A percentile compares a stretch with the other conserved stretches of the same genome.
Conservation (phyloP, 768 basidiomycete species). For the Amanita thiersii region DNA sequence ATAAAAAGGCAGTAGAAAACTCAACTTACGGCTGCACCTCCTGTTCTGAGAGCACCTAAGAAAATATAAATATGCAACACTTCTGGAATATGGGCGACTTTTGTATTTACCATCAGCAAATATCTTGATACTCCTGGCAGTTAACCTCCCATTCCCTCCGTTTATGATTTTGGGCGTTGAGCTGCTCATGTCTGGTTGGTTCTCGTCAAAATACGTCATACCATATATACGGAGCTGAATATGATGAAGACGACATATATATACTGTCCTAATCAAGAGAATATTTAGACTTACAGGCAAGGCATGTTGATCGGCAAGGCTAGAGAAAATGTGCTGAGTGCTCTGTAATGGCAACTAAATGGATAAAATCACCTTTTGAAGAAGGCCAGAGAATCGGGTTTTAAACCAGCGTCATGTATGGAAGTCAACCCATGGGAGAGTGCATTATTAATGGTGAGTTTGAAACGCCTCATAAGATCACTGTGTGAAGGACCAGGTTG, state of each 20-base stretch:
- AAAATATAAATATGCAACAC: conserved; percentile 10
- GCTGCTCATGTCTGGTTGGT: conserved; percentile 69
- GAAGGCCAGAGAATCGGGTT: conserved; percentile 63
- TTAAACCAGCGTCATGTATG: conserved; percentile 80
- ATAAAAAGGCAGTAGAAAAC: not conserved
- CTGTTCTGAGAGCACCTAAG: conserved; percentile 77
- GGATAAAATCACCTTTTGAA: conserved; percentile 47
- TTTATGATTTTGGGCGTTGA: conserved; percentile 43
- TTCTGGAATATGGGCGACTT: too few species aligned
- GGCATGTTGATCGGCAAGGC: conserved; percentile 49
- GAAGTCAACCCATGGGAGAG: conserved; percentile 68
- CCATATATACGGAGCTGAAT: conserved; percentile 69
- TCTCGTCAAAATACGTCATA: conserved; percentile 67
- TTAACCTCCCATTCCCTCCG: conserved; percentile 55
- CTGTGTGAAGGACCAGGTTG: conserved; percentile 56
- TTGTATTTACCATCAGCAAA: conserved; percentile 56
- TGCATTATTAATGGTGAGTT: conserved; percentile 57
- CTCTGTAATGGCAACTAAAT: not conserved
- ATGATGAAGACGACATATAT: not conserved
- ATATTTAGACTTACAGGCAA: conserved; percentile 43
- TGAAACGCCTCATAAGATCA: conserved; percentile 55
- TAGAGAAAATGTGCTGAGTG: conserved; percentile 19
- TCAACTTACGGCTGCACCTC: conserved; percentile 71
- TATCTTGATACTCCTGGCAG: conserved; percentile 69
- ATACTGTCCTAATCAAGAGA: not conserved